These are phyloP conservation scores for Wickerhamiella kazuoi DNA, from an alignment of 805 yeast genomes.

Conservation along the genomic window DNA sequence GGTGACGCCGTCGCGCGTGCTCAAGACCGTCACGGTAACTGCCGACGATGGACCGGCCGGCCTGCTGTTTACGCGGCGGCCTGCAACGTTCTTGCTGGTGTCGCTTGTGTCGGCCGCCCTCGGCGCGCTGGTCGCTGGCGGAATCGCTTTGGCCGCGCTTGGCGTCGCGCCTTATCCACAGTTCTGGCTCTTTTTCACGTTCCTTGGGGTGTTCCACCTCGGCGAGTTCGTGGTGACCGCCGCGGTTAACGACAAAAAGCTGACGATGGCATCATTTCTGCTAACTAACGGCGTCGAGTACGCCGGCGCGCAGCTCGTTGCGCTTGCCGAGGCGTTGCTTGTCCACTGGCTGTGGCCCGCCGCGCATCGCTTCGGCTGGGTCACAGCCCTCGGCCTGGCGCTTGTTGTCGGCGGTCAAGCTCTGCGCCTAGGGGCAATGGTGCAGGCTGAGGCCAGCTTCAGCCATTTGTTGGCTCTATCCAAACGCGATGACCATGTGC, in stretches of 20 bases:
- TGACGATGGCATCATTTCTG: conserved; percentile 52
- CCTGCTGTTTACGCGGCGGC: background rate
- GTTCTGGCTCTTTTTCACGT: conserved; percentile 32
- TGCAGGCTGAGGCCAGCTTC: conserved; percentile 71
- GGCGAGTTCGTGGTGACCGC: conserved; percentile 74
- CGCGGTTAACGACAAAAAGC: conserved; percentile 44
- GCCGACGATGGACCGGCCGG: background rate
- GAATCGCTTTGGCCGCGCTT: conserved; percentile 4
- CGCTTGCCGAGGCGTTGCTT: conserved; percentile 33
- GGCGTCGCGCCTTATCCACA: conserved; percentile 10
- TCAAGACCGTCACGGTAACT: no score
- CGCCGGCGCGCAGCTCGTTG: conserved; percentile 35
- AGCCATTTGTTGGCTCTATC: conserved; percentile 54
- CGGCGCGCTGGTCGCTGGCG: conserved; percentile 16
- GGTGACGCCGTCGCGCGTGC: no score
- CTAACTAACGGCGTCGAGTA: conserved; percentile 47
- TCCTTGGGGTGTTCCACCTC: conserved; percentile 52
- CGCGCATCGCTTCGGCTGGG: conserved; percentile 1
- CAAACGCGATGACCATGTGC: conserved; percentile 36
- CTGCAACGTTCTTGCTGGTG: conserved; percentile 15
- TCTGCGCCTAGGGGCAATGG: conserved; percentile 63
- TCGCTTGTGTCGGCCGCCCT: conserved; percentile 17
- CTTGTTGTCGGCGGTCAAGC: conserved; percentile 44
- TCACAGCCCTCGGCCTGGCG: conserved; percentile 29
- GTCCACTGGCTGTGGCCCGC: conserved; percentile 24